Evolutionary conservation across 805 yeast species (phyloP).

Genomic region (Saccharomycopsis fibuligera): DNA sequence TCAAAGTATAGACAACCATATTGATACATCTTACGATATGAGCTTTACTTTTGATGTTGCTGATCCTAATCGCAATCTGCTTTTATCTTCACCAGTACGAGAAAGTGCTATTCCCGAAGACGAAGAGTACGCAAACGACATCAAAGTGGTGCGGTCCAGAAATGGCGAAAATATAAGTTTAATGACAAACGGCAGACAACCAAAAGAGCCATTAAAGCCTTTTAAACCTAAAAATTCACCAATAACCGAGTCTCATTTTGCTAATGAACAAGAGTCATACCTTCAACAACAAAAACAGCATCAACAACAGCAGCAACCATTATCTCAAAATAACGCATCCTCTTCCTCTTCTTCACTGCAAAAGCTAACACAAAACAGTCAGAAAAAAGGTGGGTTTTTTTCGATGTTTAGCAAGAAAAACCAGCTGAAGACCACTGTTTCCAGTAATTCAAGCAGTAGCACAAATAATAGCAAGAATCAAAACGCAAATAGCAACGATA

Average conservation of each 20-base stretch:
- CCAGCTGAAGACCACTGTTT: too few relatives aligned
- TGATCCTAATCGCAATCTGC: too few relatives aligned
- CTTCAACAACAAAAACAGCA: too few relatives aligned
- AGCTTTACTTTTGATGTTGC: constrained; percentile 16
- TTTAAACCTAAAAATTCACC: constrained; percentile 2
- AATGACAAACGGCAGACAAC: constrained; percentile 11
- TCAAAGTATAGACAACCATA: constrained; percentile 18
- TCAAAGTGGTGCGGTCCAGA: constrained; percentile 11
- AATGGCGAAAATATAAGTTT: constrained; percentile 7
- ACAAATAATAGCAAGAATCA: constrained; percentile 5
- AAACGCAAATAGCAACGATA: background rate
- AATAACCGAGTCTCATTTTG: background rate
- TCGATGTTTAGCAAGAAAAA: constrained; percentile 19
- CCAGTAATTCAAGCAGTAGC: too few relatives aligned
- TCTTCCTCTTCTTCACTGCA: background rate
- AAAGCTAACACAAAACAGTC: background rate
- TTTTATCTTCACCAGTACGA: background rate
- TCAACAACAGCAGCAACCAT: too few relatives aligned
- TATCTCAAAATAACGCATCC: background rate
- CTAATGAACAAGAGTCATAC: too few relatives aligned
- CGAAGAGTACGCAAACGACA: background rate
- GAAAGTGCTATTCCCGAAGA: background rate
- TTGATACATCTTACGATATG: constrained; percentile 21
- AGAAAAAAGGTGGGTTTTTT: constrained; percentile 14
- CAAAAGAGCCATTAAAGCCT: background rate